A percentile compares a stretch with the other conserved stretches of the same genome.
Conservation (phyloP, 306 rosid genomes). For the Sphenostylis stenocarpa region DNA sequence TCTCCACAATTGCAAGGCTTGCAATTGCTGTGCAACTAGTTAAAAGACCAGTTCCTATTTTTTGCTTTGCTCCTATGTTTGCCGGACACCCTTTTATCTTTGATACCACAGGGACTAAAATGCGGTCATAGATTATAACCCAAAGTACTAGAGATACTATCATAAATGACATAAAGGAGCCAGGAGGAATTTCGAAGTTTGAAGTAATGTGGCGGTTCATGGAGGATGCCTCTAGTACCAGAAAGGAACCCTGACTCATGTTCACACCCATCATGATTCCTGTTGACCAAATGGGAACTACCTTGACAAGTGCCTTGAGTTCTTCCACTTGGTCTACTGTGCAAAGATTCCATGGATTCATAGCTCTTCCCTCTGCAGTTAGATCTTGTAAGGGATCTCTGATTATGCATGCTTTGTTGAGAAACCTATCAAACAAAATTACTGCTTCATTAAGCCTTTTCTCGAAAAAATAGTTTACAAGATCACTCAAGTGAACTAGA, state of each 20-base stretch:
- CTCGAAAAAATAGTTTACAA: not conserved
- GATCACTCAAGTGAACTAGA: not conserved
- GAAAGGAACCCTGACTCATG: slow-evolving; percentile 8
- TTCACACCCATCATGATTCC: slow-evolving; percentile 34
- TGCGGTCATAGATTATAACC: slow-evolving; percentile 23
- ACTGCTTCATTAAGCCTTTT: not conserved
- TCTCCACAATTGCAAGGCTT: slow-evolving; percentile 29
- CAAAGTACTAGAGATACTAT: slow-evolving; percentile 20
- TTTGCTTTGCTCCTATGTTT: slow-evolving; percentile 8
- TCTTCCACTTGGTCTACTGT: slow-evolving; percentile 53
- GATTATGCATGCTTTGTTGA: slow-evolving; percentile 54
- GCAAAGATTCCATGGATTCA: slow-evolving; percentile 55
- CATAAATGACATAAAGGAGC: slow-evolving; percentile 24
- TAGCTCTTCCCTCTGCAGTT: slow-evolving; percentile 34
- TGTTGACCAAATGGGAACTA: slow-evolving; percentile 36
- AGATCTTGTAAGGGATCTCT: slow-evolving; percentile 25
- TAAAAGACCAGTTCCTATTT: slow-evolving; percentile 17
- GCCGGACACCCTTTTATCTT: not conserved
- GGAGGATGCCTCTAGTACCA: slow-evolving; percentile 33
- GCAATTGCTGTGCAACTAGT: slow-evolving; percentile 19
- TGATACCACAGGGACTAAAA: slow-evolving; percentile 27
- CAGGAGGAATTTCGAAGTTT: slow-evolving; percentile 32
- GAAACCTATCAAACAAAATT: slow-evolving; percentile 26
- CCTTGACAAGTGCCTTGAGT: slow-evolving; percentile 27
- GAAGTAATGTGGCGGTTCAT: slow-evolving; percentile 37